Percentiles rank a stretch among this genome's conserved stretches.
These are phyloP conservation scores for Coemansia sp. DNA, from an alignment of 192 early-diverging fungal genomes.

Conservation along the genomic window DNA sequence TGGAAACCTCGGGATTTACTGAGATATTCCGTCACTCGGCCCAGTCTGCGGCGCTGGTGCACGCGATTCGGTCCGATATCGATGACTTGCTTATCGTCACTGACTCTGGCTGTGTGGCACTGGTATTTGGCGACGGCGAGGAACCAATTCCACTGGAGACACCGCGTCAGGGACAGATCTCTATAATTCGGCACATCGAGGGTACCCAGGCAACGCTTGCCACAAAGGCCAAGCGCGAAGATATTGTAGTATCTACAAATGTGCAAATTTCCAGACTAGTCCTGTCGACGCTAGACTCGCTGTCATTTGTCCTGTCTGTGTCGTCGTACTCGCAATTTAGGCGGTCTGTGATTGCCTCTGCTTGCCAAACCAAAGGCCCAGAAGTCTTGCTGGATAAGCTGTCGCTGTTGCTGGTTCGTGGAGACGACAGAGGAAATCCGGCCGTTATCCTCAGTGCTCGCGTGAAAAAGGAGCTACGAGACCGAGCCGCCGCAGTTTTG, in stretches of 20 bases:
- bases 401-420: conserved; percentile 23
- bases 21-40: conserved; percentile 42
- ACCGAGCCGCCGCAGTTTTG: conserved; percentile 32
- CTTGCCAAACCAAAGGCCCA: conserved; percentile 3
- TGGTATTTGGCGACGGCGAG: conserved; percentile 21
- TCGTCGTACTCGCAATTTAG: conserved; percentile 17
- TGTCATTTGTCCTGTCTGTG: conserved; percentile 39
- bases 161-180: not conserved
- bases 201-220: conserved; percentile 7
- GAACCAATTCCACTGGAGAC: conserved; percentile 16
- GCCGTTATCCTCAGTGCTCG: conserved; percentile 17
- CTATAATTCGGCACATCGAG: conserved; percentile 15
- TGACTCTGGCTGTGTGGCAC: conserved; percentile 14
- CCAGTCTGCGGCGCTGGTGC: conserved; percentile 23
- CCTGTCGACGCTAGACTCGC: conserved; percentile 11
- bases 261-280: conserved; percentile 26
- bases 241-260: not conserved
- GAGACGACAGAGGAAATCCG: conserved; percentile 15
- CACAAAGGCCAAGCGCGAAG: not conserved
- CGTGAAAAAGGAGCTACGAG: conserved; percentile 28
- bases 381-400: conserved; percentile 22
- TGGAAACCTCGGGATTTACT: conserved; percentile 21
- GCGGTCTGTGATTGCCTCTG: conserved; percentile 19
- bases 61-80: conserved; percentile 14
- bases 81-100: conserved; percentile 42